These are phyloP conservation scores for Viola odorata DNA, from an alignment of 345 rosid genomes.

Conservation along the genomic window DNA sequence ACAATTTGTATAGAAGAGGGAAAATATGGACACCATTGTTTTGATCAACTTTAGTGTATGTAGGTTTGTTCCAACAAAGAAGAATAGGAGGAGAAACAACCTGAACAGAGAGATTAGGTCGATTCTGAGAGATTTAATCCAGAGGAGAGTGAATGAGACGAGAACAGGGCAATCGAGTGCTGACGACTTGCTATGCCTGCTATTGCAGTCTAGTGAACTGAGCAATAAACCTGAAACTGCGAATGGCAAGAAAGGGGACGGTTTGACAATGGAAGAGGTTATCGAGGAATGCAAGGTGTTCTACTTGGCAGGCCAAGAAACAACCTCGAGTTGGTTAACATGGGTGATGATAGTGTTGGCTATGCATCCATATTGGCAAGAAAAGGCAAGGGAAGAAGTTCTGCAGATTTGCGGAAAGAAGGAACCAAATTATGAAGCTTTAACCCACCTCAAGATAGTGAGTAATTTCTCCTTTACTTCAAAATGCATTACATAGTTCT, in stretches of 20 bases:
- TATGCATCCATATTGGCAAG: conserved; percentile 58
- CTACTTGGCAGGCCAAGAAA: conserved; percentile 58
- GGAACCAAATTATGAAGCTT: conserved; percentile 20
- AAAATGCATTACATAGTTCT: too few relatives aligned
- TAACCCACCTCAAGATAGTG: conserved; percentile 32
- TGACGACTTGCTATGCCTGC: conserved; percentile 39
- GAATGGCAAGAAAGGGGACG: conserved; percentile 5
- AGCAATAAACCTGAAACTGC: conserved; percentile 14
- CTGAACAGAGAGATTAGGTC: conserved; percentile 31
- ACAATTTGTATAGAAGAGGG: not conserved
- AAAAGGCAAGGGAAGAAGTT: conserved; percentile 47
- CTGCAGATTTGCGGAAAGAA: conserved; percentile 26
- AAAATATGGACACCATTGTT: not conserved
- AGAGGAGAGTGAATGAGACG: conserved; percentile 28
- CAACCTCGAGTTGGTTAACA: conserved; percentile 40
- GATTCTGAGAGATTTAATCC: conserved; percentile 24
- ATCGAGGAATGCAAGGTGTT: conserved; percentile 53
- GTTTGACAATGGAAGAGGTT: conserved; percentile 39
- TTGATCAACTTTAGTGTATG: not conserved
- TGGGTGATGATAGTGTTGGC: conserved; percentile 45
- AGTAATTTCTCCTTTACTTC: conserved; percentile 11
- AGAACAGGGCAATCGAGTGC: conserved; percentile 19
- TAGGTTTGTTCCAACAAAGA: conserved; percentile 47
- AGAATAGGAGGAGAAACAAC: conserved; percentile 36
- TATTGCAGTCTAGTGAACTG: conserved; percentile 28